These are phyloP conservation scores for Dryas integrifolia DNA, from an alignment of 331 rosid species.

Conservation along the genomic window DNA sequence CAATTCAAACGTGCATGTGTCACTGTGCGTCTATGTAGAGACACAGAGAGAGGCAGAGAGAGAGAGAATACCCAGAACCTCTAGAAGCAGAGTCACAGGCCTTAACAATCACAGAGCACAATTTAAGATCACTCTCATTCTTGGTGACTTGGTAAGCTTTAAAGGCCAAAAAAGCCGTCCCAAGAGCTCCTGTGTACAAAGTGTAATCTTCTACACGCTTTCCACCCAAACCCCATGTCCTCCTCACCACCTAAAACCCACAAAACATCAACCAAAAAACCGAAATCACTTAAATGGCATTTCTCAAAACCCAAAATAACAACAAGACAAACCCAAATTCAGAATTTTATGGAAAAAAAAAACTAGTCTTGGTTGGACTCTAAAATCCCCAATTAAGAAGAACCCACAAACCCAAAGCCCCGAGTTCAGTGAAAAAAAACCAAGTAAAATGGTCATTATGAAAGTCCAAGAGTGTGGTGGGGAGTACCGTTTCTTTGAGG, in stretches of 20 bases:
- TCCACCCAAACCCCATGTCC: constrained; percentile 59
- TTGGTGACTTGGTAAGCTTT: constrained; percentile 59
- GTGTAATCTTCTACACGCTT: constrained; percentile 60
- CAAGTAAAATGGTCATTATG: neutral
- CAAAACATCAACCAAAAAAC: constrained; percentile 16
- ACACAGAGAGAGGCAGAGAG: neutral
- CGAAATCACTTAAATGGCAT: neutral
- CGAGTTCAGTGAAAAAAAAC: constrained; percentile 17
- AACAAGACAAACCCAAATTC: neutral
- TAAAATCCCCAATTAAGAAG: neutral
- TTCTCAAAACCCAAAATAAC: neutral
- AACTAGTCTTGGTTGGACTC: neutral
- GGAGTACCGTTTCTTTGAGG: constrained; percentile 60
- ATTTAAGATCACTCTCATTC: constrained; percentile 49
- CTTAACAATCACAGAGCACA: constrained; percentile 62
- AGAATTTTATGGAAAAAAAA: neutral
- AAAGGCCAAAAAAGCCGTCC: constrained; percentile 67
- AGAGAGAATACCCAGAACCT: constrained; percentile 48
- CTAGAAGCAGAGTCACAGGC: constrained; percentile 72
- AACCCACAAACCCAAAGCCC: neutral
- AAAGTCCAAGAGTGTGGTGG: neutral
- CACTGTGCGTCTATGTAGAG: neutral
- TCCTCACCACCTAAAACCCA: constrained; percentile 65
- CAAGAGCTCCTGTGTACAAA: constrained; percentile 68
- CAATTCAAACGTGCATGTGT: neutral